Percentiles rank a stretch among this genome's conserved stretches.
Evolutionary conservation across 2,329 filamentous ascomycete genomes (phyloP).

Genomic region (Xylaria sp.): DNA sequence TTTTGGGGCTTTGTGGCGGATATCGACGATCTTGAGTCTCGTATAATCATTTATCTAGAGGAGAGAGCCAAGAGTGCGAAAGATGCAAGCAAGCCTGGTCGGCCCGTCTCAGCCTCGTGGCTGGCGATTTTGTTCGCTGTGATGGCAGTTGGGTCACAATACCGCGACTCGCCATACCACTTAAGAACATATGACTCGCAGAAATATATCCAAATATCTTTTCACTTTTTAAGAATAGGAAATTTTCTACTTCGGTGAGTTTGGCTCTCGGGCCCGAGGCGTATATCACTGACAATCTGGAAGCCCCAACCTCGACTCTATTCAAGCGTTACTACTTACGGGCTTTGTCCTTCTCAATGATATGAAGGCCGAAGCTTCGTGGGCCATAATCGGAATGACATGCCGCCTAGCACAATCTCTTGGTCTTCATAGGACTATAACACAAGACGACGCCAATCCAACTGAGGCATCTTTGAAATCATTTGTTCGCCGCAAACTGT

Average conservation of each 20-base stretch:
- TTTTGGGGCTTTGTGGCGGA: slow-evolving; percentile 76
- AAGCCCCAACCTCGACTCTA: slow-evolving; percentile 72
- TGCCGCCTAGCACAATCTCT: slow-evolving; percentile 73
- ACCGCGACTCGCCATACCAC: slow-evolving; percentile 72
- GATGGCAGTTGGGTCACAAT: slow-evolving; percentile 72
- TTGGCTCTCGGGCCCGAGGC: neutral
- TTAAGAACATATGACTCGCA: slow-evolving; percentile 68
- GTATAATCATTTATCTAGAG: slow-evolving; percentile 72
- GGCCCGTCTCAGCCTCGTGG: slow-evolving; percentile 71
- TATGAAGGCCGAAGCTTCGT: slow-evolving; percentile 76
- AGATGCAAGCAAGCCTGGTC: slow-evolving; percentile 57
- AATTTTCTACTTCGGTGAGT: slow-evolving; percentile 69
- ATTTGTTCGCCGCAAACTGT: slow-evolving; percentile 64
- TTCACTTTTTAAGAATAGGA: slow-evolving; percentile 70
- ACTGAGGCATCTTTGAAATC: slow-evolving; percentile 62
- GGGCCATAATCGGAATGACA: slow-evolving; percentile 71
- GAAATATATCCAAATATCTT: slow-evolving; percentile 71
- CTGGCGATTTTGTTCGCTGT: slow-evolving; percentile 73
- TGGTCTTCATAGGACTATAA: slow-evolving; percentile 64
- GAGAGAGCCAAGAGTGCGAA: slow-evolving; percentile 68
- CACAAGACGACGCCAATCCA: slow-evolving; percentile 58
- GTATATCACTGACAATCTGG: slow-evolving; percentile 16
- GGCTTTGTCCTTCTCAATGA: slow-evolving; percentile 73
- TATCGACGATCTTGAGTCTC: slow-evolving; percentile 72
- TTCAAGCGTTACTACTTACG: slow-evolving; percentile 71